Conservation (phyloP, 1,139 yeast species). For the Chernovozyma aurita region DNA sequence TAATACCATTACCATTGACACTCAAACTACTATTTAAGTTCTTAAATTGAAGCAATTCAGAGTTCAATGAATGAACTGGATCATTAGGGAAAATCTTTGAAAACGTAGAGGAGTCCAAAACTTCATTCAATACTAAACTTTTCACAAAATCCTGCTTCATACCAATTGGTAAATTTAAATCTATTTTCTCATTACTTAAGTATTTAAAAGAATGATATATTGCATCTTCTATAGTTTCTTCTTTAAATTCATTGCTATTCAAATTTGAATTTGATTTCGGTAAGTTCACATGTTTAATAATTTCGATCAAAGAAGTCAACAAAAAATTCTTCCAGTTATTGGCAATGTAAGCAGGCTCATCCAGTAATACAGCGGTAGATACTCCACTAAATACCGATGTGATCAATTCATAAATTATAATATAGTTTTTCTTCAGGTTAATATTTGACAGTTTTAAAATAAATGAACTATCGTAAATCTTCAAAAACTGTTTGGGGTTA, state of each 20-base stretch:
- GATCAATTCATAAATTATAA: constrained; percentile 19
- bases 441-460: constrained; percentile 2
- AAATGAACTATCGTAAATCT: constrained; percentile 12
- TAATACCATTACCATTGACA: too few species aligned
- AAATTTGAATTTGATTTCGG: background rate
- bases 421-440: constrained; percentile 8
- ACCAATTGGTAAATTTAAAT: constrained; percentile 1
- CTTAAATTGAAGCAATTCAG: constrained; percentile 17
- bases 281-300: background rate
- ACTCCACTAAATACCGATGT: constrained; percentile 18
- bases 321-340: constrained; percentile 36
- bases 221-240: constrained; percentile 15
- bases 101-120: constrained; percentile 3
- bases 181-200: constrained; percentile 9
- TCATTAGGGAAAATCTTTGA: constrained; percentile 22
- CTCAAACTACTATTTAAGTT: constrained; percentile 6
- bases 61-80: constrained; percentile 15
- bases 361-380: constrained; percentile 12
- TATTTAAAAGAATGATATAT: constrained; percentile 15
- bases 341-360: constrained; percentile 20
- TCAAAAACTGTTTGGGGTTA: constrained; percentile 12
- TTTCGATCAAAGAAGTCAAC: constrained; percentile 12
- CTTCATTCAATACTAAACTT: constrained; percentile 34
- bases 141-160: constrained; percentile 55
- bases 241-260: constrained; percentile 7